phyloP scores from a whole-genome alignment of 768 basidiomycete genomes.

The Hygrophorus russula region DNA sequence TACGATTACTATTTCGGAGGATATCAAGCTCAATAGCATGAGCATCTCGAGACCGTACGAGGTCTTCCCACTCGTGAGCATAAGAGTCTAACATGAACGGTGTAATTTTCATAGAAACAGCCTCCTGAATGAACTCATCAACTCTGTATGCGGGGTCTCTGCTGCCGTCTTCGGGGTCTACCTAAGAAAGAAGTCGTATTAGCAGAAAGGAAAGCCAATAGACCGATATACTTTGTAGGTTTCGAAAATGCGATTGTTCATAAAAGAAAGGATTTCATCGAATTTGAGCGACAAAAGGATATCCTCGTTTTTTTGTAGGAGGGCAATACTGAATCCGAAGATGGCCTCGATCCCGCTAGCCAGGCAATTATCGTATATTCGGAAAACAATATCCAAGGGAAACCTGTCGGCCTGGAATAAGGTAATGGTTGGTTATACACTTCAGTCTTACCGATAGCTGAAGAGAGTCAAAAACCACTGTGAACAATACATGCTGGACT shows the following conservation, averaged over 20 bases:
- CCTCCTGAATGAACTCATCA: constrained; percentile 81
- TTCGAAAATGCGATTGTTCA: constrained; percentile 64
- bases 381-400: constrained; percentile 86
- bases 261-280: constrained; percentile 77
- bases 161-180: constrained; percentile 16
- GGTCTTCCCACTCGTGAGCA: constrained; percentile 80
- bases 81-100: constrained; percentile 94
- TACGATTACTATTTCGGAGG: constrained; percentile 70
- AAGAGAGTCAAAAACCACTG: constrained; percentile 99
- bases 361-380: constrained; percentile 93
- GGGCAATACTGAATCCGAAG: constrained; percentile 84
- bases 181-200: constrained; percentile 11
- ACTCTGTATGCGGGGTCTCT: constrained; percentile 43
- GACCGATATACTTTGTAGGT: constrained; percentile 1
- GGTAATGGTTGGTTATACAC: background rate
- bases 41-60: constrained; percentile 29
- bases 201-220: background rate
- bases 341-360: constrained; percentile 97
- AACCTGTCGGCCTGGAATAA: constrained; percentile 42
- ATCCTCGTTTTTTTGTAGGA: constrained; percentile 85
- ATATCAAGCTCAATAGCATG: constrained; percentile 79
- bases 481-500: constrained; percentile 96
- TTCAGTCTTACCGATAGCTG: constrained; percentile 67
- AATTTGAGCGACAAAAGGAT: constrained; percentile 72
- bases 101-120: constrained; percentile 77